Evolutionary conservation across 345 rosid species (phyloP), one percentile per base, ranked within the genome.

Genomic region (Erucastrum elatum): DNA sequence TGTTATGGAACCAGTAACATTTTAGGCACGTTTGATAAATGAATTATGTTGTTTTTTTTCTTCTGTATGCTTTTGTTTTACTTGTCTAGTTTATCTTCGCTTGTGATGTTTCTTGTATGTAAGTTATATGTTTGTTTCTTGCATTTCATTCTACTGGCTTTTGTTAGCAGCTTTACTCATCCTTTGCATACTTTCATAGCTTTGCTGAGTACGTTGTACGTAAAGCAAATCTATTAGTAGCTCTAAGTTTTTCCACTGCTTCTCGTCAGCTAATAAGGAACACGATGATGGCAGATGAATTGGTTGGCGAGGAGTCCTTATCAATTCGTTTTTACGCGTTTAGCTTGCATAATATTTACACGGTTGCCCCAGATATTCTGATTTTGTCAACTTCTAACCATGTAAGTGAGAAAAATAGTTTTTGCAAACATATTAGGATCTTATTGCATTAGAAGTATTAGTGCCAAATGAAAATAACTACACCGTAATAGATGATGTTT

Each of bases 171-270:
- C 12, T 39, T 39, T 39, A 8, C 44, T 39, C 53, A 44, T 11
- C 53, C 53, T 46, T 4, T 1, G 53, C 83, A 80, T 85, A 75
- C 75, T 84, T 59, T 87, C 88, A 35, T 74, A 29, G 86, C 71
- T 67, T 81, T 68, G 16, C 87, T 76, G 46, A 39, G 76, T 15
- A 83, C n/a, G n/a, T n/a, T n/a, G n/a, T n/a, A n/a, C 66, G 61
- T 66, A 79, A 71, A 86, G 69, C 33, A 89, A 56, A 83, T 7
- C 87, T 86, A 49, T 71, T 75, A 3, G 84, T 87, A 59, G 21
- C 0, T 21, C 21, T 21, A 21, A 21, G 21, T 15, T 53, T 56
- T 17, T 21, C 10, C 29, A 56, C 61, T 17, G 12, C 61, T 33
- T 25, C n/a, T n/a, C 62, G 25, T 58, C 6, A 58, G 62, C 62